Conservation (phyloP, 2,329 filamentous ascomycete genomes). For the Epichloe scottii region DNA sequence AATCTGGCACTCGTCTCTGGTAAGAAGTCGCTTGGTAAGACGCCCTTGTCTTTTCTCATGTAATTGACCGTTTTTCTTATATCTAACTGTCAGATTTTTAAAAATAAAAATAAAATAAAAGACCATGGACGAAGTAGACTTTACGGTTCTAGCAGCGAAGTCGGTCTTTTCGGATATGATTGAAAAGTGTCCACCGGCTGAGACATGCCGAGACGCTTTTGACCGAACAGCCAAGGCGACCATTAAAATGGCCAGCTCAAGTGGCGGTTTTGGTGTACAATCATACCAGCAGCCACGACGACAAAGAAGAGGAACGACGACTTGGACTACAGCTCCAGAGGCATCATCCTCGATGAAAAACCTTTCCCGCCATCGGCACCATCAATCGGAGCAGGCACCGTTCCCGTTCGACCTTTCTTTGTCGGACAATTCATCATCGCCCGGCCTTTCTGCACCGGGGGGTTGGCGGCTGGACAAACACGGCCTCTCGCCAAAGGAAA, state of each 20-base stretch:
- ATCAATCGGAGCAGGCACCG: slow-evolving; percentile 18
- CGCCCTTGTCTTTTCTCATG: not conserved
- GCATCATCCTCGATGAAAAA: slow-evolving; percentile 10
- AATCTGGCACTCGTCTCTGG: slow-evolving; percentile 88
- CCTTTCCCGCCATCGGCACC: slow-evolving; percentile 15
- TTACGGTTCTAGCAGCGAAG: slow-evolving; percentile 84
- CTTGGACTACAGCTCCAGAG: slow-evolving; percentile 19
- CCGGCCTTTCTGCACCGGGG: slow-evolving; percentile 25
- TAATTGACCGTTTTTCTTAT: not conserved
- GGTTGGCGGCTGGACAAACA: slow-evolving; percentile 18
- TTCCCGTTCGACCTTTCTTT: slow-evolving; percentile 25
- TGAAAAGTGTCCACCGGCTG: slow-evolving; percentile 87
- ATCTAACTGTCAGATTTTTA: not conserved
- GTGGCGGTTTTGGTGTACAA: slow-evolving; percentile 58
- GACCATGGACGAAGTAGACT: slow-evolving; percentile 94
- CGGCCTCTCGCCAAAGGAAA: slow-evolving; percentile 26
- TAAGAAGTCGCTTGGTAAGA: slow-evolving; percentile 71
- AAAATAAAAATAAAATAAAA: slow-evolving; percentile 14
- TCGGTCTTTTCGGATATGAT: slow-evolving; percentile 86
- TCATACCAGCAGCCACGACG: slow-evolving; percentile 15
- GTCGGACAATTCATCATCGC: slow-evolving; percentile 29
- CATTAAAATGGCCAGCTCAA: slow-evolving; percentile 85
- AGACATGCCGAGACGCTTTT: slow-evolving; percentile 89
- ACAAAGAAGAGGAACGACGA: slow-evolving; percentile 15
- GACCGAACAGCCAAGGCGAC: slow-evolving; percentile 92